Percentiles rank a stretch among this genome's conserved stretches.
Conservation (phyloP, 2,329 filamentous ascomycete genomes). For the Juglanconis sp. region DNA sequence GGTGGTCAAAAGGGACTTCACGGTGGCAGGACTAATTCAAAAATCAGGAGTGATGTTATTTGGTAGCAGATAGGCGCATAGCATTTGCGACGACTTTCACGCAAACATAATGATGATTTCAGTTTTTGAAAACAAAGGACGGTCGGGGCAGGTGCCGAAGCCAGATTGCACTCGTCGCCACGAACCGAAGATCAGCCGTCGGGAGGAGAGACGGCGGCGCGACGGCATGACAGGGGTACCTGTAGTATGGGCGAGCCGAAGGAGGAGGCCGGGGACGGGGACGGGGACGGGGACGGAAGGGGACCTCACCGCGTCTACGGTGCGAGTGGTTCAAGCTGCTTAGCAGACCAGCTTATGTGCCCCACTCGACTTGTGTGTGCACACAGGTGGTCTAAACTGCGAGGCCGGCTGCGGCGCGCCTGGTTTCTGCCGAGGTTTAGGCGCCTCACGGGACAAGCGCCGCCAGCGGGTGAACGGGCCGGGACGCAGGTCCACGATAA, state of each 20-base stretch:
- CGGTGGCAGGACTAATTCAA: neutral
- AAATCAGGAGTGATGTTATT: neutral
- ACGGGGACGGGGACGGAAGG: conserved; percentile 4
- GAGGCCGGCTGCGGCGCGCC: neutral
- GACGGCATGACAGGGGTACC: conserved; percentile 7
- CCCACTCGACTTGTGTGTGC: too few species aligned
- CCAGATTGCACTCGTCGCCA: neutral
- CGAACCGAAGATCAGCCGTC: conserved; percentile 15
- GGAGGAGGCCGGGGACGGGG: neutral
- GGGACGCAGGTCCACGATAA: neutral
- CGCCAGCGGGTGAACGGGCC: conserved; percentile 15
- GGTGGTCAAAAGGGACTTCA: neutral
- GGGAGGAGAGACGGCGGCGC: conserved; percentile 13
- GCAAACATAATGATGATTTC: neutral
- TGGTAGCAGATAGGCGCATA: neutral
- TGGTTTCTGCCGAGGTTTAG: conserved; percentile 15
- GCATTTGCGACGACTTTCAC: neutral
- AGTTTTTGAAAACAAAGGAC: neutral
- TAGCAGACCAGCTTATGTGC: too few species aligned
- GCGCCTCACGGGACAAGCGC: conserved; percentile 10
- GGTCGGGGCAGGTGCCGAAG: neutral
- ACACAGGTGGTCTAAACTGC: neutral
- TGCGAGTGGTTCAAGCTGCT: too few species aligned
- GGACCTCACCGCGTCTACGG: neutral
- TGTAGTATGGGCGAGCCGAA: neutral